Evolutionary conservation across 1,284 basidiomycete genomes (phyloP).

Genomic region (Rhizoctonia solani): DNA sequence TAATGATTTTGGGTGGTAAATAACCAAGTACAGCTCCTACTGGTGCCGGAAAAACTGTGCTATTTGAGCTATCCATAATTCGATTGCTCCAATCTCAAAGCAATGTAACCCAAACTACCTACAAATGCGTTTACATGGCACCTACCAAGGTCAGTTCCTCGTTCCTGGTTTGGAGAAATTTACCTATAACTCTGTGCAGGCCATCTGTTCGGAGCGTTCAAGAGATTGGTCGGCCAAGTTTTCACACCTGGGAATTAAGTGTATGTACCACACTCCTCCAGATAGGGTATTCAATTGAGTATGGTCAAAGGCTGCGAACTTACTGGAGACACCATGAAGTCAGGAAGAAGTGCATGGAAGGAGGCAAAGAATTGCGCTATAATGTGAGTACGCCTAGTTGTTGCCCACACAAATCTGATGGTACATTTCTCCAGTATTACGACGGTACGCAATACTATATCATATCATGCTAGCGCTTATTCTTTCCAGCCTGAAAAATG

Average conservation of each 20-base stretch:
- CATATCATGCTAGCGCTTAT: conserved; percentile 13
- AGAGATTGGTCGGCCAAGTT: conserved; percentile 87
- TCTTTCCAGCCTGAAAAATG: conserved; percentile 83
- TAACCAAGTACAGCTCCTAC: conserved; percentile 68
- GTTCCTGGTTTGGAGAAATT: neutral
- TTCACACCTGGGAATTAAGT: conserved; percentile 70
- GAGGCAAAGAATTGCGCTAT: conserved; percentile 73
- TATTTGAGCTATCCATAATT: conserved; percentile 92
- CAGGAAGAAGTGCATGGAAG: conserved; percentile 66
- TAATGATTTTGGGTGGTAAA: neutral
- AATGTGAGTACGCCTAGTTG: conserved; percentile 57
- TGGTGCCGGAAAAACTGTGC: conserved; percentile 88
- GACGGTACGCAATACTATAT: conserved; percentile 56
- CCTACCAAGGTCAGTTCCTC: conserved; percentile 76
- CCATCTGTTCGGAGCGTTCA: conserved; percentile 83
- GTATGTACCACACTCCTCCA: conserved; percentile 50
- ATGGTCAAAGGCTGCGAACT: conserved; percentile 72
- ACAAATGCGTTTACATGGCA: conserved; percentile 89
- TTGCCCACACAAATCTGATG: neutral
- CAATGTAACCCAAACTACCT: conserved; percentile 45
- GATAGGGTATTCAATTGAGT: neutral
- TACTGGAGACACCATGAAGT: conserved; percentile 83
- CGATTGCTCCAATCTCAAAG: conserved; percentile 63
- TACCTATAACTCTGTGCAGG: conserved; percentile 53
- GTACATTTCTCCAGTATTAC: conserved; percentile 59